These are phyloP conservation scores for Effrenium voratum DNA, from an alignment of 73 alveolate genomes.

Conservation along the genomic window DNA sequence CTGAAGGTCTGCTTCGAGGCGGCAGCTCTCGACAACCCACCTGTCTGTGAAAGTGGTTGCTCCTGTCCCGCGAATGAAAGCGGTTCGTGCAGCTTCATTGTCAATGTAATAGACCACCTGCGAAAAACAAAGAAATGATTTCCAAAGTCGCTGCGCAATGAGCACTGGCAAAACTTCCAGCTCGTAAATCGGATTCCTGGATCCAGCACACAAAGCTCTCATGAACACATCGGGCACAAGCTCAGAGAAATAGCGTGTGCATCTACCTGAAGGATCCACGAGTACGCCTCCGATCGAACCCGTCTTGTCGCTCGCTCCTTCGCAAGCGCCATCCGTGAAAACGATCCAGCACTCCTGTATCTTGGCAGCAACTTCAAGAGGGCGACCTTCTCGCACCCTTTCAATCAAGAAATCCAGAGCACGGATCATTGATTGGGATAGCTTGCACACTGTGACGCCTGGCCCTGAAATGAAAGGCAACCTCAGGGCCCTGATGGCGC, in stretches of 20 bases:
- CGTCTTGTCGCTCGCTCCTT: neutral
- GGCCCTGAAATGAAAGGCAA: neutral
- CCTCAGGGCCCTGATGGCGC: neutral
- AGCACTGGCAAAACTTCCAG: neutral
- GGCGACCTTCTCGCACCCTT: neutral
- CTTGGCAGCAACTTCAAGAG: neutral
- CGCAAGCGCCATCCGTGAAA: neutral
- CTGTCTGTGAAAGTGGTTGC: no score
- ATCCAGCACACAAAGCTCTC: neutral
- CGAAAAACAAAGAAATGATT: neutral
- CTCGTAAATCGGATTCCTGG: neutral
- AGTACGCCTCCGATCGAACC: neutral
- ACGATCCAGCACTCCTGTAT: neutral
- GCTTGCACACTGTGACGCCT: neutral
- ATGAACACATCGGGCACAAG: neutral
- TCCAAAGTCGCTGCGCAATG: neutral
- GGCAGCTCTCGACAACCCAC: no score
- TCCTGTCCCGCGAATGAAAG: no score
- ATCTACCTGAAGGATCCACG: neutral
- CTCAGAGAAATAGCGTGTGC: neutral
- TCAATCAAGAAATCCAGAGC: neutral
- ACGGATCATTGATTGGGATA: neutral
- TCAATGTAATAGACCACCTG: no score
- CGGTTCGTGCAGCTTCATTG: no score
- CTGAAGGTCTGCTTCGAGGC: no score